These are phyloP conservation scores for Quillaja saponaria DNA, from an alignment of 306 rosid genomes.

Conservation along the genomic window DNA sequence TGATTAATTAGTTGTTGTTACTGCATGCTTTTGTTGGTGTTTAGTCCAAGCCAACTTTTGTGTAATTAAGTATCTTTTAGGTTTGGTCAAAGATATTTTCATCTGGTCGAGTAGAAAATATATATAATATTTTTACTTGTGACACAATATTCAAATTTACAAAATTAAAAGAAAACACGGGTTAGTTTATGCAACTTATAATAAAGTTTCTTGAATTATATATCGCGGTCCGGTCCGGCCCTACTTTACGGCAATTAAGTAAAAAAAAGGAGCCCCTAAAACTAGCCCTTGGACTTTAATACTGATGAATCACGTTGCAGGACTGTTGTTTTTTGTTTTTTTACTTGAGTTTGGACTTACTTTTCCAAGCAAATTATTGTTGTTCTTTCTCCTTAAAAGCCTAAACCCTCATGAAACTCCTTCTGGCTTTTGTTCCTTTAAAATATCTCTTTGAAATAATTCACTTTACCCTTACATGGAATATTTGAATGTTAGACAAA, in stretches of 20 bases:
- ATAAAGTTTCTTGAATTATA: conserved; percentile 13
- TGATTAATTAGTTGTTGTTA: no score
- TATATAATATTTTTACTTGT: no score
- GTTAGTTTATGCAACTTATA: conserved; percentile 7
- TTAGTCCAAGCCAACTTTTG: no score
- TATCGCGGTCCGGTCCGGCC: no score
- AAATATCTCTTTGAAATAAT: conserved; percentile 42
- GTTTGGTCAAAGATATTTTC: no score
- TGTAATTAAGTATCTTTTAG: no score
- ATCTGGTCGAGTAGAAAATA: no score
- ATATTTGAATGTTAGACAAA: conserved; percentile 38
- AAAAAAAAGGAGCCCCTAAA: conserved; percentile 39
- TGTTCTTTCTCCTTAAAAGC: conserved; percentile 55
- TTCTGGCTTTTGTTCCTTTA: conserved; percentile 35
- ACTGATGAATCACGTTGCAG: conserved; percentile 38
- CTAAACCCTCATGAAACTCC: conserved; percentile 48
- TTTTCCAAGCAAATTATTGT: conserved; percentile 45
- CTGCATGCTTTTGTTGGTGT: no score
- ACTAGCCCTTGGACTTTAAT: conserved; percentile 21
- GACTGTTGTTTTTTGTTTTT: conserved; percentile 23
- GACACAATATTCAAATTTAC: no score
- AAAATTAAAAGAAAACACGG: conserved; percentile 19
- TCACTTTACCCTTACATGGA: conserved; percentile 42
- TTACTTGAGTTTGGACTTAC: conserved; percentile 34
- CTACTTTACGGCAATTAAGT: conserved; percentile 48